Evolutionary conservation across 345 rosid genomes (phyloP).

Genomic region (Euphorbia pulcherrima): DNA sequence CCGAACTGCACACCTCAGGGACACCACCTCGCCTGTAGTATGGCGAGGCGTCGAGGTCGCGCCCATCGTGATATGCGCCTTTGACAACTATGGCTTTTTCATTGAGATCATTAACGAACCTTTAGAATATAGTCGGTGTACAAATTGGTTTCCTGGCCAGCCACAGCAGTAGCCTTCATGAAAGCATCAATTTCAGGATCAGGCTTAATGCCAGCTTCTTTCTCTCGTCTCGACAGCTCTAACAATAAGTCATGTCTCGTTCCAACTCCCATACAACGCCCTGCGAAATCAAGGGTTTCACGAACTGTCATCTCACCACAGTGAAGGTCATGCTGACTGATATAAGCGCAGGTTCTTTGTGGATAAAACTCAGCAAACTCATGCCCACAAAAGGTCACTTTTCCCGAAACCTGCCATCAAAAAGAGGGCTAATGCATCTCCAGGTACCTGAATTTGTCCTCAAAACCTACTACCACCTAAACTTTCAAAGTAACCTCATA

Average conservation of each 20-base stretch:
- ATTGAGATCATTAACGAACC: slow-evolving; percentile 21
- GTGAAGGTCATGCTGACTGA: slow-evolving; percentile 44
- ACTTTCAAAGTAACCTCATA: no score
- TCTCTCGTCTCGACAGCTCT: slow-evolving; percentile 37
- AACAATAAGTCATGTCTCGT: slow-evolving; percentile 32
- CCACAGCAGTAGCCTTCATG: slow-evolving; percentile 36
- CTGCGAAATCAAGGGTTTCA: slow-evolving; percentile 41
- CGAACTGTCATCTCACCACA: slow-evolving; percentile 44
- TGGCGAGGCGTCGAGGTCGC: no score
- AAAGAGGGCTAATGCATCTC: no score
- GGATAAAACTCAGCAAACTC: slow-evolving; percentile 41
- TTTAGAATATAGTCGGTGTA: slow-evolving; percentile 35
- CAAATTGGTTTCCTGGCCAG: slow-evolving; percentile 34
- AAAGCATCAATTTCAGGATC: slow-evolving; percentile 36
- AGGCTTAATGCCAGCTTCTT: slow-evolving; percentile 33
- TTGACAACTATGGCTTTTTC: no score
- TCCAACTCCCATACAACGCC: slow-evolving; percentile 41
- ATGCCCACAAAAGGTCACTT: slow-evolving; percentile 43
- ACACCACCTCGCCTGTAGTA: no score
- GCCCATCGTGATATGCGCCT: no score
- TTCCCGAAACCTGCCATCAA: slow-evolving; percentile 29
- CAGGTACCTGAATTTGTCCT: no score
- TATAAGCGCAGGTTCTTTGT: slow-evolving; percentile 42
- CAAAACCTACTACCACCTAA: no score
- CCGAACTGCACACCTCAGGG: no score